Percentiles rank a stretch among this genome's conserved stretches.
Evolutionary conservation across 148 eudicot species (phyloP).

Genomic region (Fallopia convolvulus): DNA sequence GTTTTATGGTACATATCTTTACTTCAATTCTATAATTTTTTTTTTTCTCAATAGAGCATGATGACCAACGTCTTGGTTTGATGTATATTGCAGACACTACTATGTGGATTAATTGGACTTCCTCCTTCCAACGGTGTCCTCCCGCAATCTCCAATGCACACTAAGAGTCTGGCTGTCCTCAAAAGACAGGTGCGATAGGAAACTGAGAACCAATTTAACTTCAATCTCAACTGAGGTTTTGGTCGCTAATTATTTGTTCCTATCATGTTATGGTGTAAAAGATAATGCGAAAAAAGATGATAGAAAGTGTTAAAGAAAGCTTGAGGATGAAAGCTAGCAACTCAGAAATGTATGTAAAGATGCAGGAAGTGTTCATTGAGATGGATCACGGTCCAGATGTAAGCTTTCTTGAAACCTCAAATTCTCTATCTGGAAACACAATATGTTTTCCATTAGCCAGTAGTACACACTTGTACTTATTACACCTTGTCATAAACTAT

Average conservation of each 20-base stretch:
- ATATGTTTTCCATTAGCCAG: background rate
- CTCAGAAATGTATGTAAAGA: conserved; percentile 23
- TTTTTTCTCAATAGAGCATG: background rate
- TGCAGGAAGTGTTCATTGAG: conserved; percentile 27
- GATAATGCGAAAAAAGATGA: conserved; percentile 22
- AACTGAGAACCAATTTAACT: background rate
- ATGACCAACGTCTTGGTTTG: background rate
- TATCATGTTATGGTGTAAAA: background rate
- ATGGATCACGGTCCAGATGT: conserved; percentile 17
- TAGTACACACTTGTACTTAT: background rate
- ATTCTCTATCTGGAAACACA: background rate
- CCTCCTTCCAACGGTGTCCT: conserved; percentile 90
- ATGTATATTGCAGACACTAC: conserved; percentile 41
- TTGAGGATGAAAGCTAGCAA: conserved; percentile 19
- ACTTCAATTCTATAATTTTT: background rate
- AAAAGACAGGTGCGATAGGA: conserved; percentile 53
- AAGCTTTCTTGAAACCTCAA: background rate
- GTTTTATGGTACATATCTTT: conserved; percentile 48
- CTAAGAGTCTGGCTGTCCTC: conserved; percentile 77
- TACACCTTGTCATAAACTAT: background rate
- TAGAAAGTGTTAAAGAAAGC: conserved; percentile 28
- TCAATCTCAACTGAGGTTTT: background rate
- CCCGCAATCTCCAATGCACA: conserved; percentile 93
- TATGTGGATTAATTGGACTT: conserved; percentile 81
- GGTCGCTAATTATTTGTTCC: background rate